Evolutionary conservation across 768 basidiomycete species (phyloP), one percentile per base, ranked within the genome.

Genomic region (Tricholoma matsutake): DNA sequence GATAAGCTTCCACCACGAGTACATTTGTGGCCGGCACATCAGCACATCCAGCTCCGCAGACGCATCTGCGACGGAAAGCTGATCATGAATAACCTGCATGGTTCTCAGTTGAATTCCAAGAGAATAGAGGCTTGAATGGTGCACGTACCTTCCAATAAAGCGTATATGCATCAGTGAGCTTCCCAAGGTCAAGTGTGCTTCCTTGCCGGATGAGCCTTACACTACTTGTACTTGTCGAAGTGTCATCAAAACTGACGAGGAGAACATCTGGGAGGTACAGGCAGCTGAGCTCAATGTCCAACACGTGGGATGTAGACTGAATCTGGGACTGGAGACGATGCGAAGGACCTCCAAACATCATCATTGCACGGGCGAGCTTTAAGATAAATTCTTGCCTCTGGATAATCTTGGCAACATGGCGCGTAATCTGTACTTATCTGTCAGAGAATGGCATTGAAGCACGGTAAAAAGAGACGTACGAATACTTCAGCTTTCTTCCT

Each of bases 311-410:
- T 1, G 92, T 91, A 13, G 88, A 86, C 69, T 86, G 85, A 59
- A 94, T 86, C 70, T 94, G 92, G 1, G 90, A 82, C 67, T 88
- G 91, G 18, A 95, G 80, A 43, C 92, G 88, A 71, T 96, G 91
- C 11, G 88, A 83, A 18, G 92, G 91, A 5, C 87, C 88, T 9
- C 92, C 92, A 65, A 91, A 93, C 84, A 90, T 91, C 91, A 94
- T 95, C 81, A 95, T 86, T 9, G 91, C 86, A 55, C 91, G 83
- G 6, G 88, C 84, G 29, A 94, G 83, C 77, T 93, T 94, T 72
- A 93, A 75, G 54, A 95, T 81, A 74, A 95, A 95, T 59, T 89
- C 88, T 69, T 96, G 91, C 34, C 93, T 81, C 65, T 86, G 84
- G 31, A 92, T 81, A 60, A 94, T 88, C 60, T 88, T 87, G 1